A percentile compares a stretch with the other conserved stretches of the same genome.
Conservation (phyloP, 2,329 filamentous ascomycete genomes). For the Cercospora sp. region DNA sequence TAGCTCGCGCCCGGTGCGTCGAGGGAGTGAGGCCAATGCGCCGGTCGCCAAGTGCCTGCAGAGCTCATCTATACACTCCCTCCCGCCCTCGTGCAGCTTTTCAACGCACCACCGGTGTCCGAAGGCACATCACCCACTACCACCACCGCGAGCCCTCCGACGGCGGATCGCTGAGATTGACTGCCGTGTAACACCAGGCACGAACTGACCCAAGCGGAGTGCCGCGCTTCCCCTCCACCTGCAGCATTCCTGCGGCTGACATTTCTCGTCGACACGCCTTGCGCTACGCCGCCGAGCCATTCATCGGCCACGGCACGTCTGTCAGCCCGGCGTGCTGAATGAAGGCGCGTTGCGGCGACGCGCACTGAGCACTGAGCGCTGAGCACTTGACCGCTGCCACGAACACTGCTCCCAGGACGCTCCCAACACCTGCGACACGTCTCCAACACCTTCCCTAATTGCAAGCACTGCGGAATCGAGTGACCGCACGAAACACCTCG, state of each 20-base stretch:
- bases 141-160: background rate
- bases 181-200: too few relatives aligned
- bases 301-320: background rate
- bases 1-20: background rate
- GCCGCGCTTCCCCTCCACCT: background rate
- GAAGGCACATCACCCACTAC: background rate
- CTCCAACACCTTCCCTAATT: background rate
- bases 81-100: background rate
- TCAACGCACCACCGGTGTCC: background rate
- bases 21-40: background rate
- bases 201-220: too few relatives aligned
- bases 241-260: background rate
- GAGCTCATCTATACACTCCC: background rate
- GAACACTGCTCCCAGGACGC: background rate
- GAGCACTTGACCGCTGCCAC: background rate
- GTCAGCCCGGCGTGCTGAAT: background rate
- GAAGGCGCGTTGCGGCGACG: background rate
- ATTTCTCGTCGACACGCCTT: background rate
- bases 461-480: background rate
- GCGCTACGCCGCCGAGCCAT: background rate
- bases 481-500: constrained; percentile 4
- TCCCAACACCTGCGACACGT: background rate
- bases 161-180: too few relatives aligned
- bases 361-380: background rate
- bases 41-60: background rate